Evolutionary conservation across 768 basidiomycete genomes (phyloP).

Genomic region (Phaffia tasmanica): DNA sequence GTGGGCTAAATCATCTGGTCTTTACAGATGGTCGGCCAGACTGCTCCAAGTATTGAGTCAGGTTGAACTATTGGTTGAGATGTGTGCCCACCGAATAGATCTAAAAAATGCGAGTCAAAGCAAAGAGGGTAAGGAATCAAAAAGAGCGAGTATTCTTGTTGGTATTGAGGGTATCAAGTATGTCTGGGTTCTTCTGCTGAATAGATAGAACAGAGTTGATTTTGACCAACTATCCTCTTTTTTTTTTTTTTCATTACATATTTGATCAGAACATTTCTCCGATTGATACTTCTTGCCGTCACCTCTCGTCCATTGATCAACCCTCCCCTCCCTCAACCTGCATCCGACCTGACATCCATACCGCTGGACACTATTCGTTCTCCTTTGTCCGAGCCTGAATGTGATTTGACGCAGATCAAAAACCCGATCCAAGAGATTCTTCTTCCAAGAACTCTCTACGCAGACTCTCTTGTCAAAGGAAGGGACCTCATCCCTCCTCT

Average conservation of each 20-base stretch:
- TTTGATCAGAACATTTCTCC: conserved; percentile 11
- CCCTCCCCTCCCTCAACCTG: conserved; percentile 8
- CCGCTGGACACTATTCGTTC: conserved; percentile 3
- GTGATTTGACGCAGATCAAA: not conserved
- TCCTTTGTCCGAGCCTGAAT: not conserved
- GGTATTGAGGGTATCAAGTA: conserved; percentile 23
- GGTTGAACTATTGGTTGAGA: conserved; percentile 22
- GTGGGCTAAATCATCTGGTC: conserved; percentile 13
- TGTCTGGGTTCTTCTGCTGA: not conserved
- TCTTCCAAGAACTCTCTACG: conserved; percentile 20
- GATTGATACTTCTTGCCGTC: conserved; percentile 19
- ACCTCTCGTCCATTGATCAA: conserved; percentile 17
- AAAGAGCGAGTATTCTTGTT: conserved; percentile 17
- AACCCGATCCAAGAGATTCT: conserved; percentile 24
- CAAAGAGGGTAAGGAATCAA: conserved; percentile 1
- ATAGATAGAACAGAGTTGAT: not conserved
- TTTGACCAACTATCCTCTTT: not conserved
- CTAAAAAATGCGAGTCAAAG: not conserved
- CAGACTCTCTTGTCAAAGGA: not conserved
- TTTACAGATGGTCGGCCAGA: conserved; percentile 5
- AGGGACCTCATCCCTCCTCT: conserved; percentile 13
- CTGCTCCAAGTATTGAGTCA: conserved; percentile 7
- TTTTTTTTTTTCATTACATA: not conserved
- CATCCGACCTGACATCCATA: not conserved
- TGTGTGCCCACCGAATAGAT: conserved; percentile 15